A percentile compares a stretch with the other conserved stretches of the same genome.
Evolutionary conservation across 805 yeast species (phyloP).

Genomic region (Ogataea nakhonphanomensis): DNA sequence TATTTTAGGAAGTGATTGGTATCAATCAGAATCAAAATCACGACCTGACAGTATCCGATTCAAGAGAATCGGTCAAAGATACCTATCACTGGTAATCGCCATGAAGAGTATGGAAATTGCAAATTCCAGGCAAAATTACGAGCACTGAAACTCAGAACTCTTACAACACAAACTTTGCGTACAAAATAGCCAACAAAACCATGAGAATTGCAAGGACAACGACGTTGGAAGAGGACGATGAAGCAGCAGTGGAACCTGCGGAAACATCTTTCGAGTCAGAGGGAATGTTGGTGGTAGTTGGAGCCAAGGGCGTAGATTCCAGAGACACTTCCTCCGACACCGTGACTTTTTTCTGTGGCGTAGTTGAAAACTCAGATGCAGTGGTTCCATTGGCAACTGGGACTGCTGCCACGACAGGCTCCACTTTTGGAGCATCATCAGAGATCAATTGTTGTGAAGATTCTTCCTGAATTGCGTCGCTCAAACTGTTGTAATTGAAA

Average conservation of each 20-base stretch:
- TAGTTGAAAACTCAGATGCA: conserved; percentile 1
- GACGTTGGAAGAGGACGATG: conserved; percentile 10
- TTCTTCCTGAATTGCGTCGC: conserved; percentile 33
- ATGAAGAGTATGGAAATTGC: neutral
- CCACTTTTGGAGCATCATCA: conserved; percentile 12
- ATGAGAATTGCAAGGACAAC: conserved; percentile 20
- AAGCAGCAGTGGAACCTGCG: conserved; percentile 1
- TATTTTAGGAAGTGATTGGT: neutral
- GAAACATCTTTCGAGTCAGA: conserved; percentile 3
- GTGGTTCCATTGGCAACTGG: conserved; percentile 13
- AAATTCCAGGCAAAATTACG: conserved; percentile 1
- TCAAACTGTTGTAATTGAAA: conserved; percentile 28
- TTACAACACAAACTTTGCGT: conserved; percentile 17
- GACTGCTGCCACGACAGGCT: conserved; percentile 14
- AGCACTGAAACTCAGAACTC: neutral
- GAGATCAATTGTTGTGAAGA: conserved; percentile 20
- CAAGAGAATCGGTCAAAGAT: no score
- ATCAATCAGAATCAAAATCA: no score
- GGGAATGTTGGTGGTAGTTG: conserved; percentile 8
- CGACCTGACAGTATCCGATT: no score
- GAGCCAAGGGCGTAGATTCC: conserved; percentile 9
- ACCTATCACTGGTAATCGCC: neutral
- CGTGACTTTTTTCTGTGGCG: conserved; percentile 1
- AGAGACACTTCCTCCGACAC: neutral
- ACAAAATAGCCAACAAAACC: conserved; percentile 20